Evolutionary conservation across 2,329 filamentous ascomycete genomes (phyloP), one percentile per base, ranked within the genome.

Genomic region (Pyrenophora tritici-repentis): DNA sequence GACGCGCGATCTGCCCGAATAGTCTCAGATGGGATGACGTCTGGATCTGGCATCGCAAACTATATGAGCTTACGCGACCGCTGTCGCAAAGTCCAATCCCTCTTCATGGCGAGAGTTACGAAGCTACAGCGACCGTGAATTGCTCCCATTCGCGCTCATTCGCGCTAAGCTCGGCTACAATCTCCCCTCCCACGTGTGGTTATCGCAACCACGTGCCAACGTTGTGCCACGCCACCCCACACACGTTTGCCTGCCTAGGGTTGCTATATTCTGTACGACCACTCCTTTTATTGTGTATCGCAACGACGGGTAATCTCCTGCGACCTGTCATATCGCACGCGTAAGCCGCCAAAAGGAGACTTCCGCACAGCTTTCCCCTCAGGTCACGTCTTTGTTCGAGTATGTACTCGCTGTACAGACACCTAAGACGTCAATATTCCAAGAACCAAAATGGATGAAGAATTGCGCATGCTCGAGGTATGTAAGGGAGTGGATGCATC

Each of bases 381-480:
- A n/a, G 33, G 31, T 36, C 41, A n/a, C 16, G 13, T 35, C 26
- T 31, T 42, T 44, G 48, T 22, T 46, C 50, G 66, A 71, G 61
- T 55, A 71, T 70, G 68, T 63, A 51, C 58, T 53, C 51, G 50
- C 55, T 48, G 36, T 54, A 50, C 47, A 42, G 24, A 45, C 52
- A 42, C 22, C 56, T 45, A 50, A 61, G 44, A 59, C 59, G 56
- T 50, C 65, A 66, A 34, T 55, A 65, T 44, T 61, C 49, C 29
- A 66, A 62, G 38, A 61, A 55, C 14, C 61, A 71, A 63, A 57
- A 73, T 72, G 71, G 71, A 58, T 72, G 70, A 72, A 38, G 61
- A 69, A 39, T 44, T 71, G n/a, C 56, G 56, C 42, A 58, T 63
- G 41, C 63, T 72, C 50, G 69, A 72, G 60, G 70, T 71, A 65